phyloP scores from a whole-genome alignment of 352 stramenopile species.

The Aphanomyces stellatus region DNA sequence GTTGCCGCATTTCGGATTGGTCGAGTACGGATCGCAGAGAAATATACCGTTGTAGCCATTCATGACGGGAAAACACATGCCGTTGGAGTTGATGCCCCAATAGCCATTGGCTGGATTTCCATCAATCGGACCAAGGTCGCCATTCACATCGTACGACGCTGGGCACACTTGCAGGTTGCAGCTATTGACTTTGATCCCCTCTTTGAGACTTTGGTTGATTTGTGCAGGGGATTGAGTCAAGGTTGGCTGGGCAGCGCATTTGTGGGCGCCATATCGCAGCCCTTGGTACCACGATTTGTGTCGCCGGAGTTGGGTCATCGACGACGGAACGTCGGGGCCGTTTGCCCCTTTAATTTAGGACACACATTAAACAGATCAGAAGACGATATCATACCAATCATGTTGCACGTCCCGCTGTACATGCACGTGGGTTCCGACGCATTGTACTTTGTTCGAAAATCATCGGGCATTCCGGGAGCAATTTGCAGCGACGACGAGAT shows the following conservation, averaged over 20 bases:
- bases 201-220: conserved; percentile 30
- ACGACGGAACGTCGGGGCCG: conserved; percentile 27
- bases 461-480: conserved; percentile 46
- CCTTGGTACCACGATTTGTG: conserved; percentile 38
- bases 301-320: conserved; percentile 22
- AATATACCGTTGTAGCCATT: conserved; percentile 47
- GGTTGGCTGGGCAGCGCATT: conserved; percentile 24
- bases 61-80: conserved; percentile 41
- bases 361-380: too few species aligned
- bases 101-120: conserved; percentile 22
- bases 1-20: conserved; percentile 25
- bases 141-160: conserved; percentile 29
- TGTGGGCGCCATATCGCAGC: conserved; percentile 30
- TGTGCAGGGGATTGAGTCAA: conserved; percentile 30
- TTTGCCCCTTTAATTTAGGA: too few species aligned
- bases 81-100: conserved; percentile 46
- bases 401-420: too few species aligned
- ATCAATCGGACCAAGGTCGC: conserved; percentile 31
- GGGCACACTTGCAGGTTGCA: conserved; percentile 4
- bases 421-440: conserved; percentile 37
- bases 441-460: conserved; percentile 29
- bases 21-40: conserved; percentile 20
- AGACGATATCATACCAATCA: too few species aligned
- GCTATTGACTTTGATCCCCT: neutral
- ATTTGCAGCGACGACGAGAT: conserved; percentile 65